Evolutionary conservation across 2,329 filamentous ascomycete species (phyloP), one percentile per base, ranked within the genome.

Genomic region (Microsporum audouinii): DNA sequence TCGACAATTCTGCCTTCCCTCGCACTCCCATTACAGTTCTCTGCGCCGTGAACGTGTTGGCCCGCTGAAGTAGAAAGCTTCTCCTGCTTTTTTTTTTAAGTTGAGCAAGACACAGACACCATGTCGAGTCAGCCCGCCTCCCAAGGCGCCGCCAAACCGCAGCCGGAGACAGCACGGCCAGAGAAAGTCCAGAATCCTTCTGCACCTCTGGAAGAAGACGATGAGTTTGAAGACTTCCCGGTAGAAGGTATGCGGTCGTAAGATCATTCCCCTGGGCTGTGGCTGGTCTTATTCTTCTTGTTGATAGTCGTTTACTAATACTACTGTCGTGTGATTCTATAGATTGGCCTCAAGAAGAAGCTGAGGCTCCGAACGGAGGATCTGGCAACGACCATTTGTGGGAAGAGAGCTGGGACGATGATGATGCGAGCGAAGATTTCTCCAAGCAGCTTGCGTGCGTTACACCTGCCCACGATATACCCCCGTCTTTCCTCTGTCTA

Each of bases 341-440:
- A 95, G 94, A 97, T 77, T 99, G 94, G 94, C 81, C 86, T 59
- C 86, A 91, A 74, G 90, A 96, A 72, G 91, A 96, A 72, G 89
- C 89, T 64, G 90, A 96, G 72, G 87, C 86, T 61, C 88, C 63
- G 61, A 69, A 72, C 60, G 71, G 72, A 64, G 84, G 81, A 63
- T 84, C 79, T 68, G 86, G 86, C 51, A 63, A 63, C 70, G 84
- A 86, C 73, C 91, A 97, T 78, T 80, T 99, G 60, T 99, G 94
- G 94, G 94, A 99, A 77, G 94, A 99, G 81, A 96, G 91, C 81
- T 99, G 94, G 94, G 94, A 99, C 72, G 94, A 99, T 71, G 92
- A 97, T 73, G 94, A 97, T 77, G 94, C 90, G 66, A 94, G 83
- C 70, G 94, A 99, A 73, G 94, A 99, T 71, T 99, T 99, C 75